Percentiles rank a stretch among this genome's conserved stretches.
These are phyloP conservation scores for Lasiodiplodia gonubiensis DNA, from an alignment of 2,329 filamentous ascomycete genomes.

Conservation along the genomic window DNA sequence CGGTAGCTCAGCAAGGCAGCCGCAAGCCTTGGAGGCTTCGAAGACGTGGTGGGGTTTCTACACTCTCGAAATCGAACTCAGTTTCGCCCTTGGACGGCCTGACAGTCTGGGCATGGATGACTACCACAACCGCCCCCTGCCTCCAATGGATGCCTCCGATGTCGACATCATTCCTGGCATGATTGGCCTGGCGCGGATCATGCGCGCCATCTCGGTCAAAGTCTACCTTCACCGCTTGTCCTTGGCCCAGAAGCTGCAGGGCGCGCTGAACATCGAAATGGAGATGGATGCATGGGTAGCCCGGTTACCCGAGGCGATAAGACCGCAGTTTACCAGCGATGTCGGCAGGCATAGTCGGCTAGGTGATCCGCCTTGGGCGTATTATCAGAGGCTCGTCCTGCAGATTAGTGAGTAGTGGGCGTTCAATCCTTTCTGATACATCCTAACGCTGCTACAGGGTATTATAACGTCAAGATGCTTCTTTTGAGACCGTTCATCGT, in stretches of 20 bases:
- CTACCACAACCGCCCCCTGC: conserved; percentile 52
- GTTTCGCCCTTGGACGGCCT: conserved; percentile 56
- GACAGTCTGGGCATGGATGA: conserved; percentile 57
- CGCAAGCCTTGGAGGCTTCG: conserved; percentile 21
- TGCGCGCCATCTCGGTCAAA: conserved; percentile 48
- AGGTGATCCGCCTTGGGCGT: conserved; percentile 45
- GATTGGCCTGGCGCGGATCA: conserved; percentile 50
- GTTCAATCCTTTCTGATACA: too few species aligned
- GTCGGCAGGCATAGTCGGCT: conserved; percentile 38
- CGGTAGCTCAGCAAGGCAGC: conserved; percentile 4
- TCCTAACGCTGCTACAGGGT: conserved; percentile 31
- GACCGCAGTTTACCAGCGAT: conserved; percentile 38
- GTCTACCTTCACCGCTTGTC: conserved; percentile 46
- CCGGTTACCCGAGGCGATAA: conserved; percentile 41
- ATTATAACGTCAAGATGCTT: conserved; percentile 50
- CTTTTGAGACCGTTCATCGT: conserved; percentile 47
- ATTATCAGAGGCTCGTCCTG: conserved; percentile 47
- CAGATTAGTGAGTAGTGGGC: conserved; percentile 40
- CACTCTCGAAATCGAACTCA: conserved; percentile 40
- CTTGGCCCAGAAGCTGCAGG: conserved; percentile 44
- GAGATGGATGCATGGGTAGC: conserved; percentile 47
- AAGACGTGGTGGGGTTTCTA: conserved; percentile 35
- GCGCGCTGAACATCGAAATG: conserved; percentile 45
- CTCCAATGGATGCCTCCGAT: conserved; percentile 42
- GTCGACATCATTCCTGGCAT: conserved; percentile 50